Base-by-base conservation (phyloP, 2,329 filamentous ascomycete species). In the Nannizziopsis arthrosporioides region DNA sequence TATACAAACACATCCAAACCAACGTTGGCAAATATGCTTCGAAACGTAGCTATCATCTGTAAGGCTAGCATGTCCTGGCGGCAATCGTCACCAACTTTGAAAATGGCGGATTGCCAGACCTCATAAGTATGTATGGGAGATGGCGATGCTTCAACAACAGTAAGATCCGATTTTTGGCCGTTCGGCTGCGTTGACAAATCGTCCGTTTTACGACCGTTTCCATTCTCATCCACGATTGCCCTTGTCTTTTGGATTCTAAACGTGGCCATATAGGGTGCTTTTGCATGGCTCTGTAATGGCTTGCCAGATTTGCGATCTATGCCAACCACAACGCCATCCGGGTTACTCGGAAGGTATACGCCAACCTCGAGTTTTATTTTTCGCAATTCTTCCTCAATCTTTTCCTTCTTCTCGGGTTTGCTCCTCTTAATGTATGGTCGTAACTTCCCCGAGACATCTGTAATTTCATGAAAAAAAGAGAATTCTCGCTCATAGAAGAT, bases 21-120 rank as follows among this genome's bases (percentile, higher is more conserved):
- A 36, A 96, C 85, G 55, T 80, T 84, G 64, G 94, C 85, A 74
- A 96, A 98, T 59, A 99, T 98, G 54, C 89, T 89, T 18, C 92
- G 82, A 74, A 98, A 99, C 1, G 89, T 88, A 0, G 92, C 83
- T 63, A 99, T 95, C 84, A 99, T 93, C 67, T 98, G 92, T 53
- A 99, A 73, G 1, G 92, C 92, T 51, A 99, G 74, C 45, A 99
- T 85, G 59, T 99, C 93, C 68, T 99, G 92, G 44, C 92, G 84
- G 63, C 92, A 96, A 66, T 99, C 92, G 63, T 99, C 92, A 53
- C 92, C 92, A 42, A 99, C 93, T 66, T 99, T 99, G 80, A 99
- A 99, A 61, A 99, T 99, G 49, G 90, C 92, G 1, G 88, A 94
- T 66, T 98, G 92, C 93, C 92, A 96, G n/a, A 90, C 84, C 65